Conservation (phyloP, 768 basidiomycete species). For the Leccinum longicurvipes region DNA sequence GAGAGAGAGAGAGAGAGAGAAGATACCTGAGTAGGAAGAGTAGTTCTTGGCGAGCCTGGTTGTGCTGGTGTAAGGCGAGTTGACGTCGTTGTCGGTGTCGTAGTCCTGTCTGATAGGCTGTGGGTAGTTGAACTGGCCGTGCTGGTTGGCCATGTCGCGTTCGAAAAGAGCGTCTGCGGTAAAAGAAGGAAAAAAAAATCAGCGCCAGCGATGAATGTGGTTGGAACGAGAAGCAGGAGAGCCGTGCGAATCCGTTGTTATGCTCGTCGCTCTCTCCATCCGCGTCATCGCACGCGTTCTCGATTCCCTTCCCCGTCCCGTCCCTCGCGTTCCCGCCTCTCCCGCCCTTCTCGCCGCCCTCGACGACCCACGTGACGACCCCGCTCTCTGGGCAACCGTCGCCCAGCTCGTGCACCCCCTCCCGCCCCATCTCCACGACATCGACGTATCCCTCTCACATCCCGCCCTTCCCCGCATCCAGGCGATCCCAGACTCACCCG, state of each 20-base stretch:
- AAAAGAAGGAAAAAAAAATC: constrained; percentile 13
- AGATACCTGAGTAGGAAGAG: constrained; percentile 20
- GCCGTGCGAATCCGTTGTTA: constrained; percentile 17
- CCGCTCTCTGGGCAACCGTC: constrained; percentile 60
- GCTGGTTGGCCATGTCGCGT: constrained; percentile 36
- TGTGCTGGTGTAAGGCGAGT: constrained; percentile 58
- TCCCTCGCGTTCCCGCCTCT: constrained; percentile 35
- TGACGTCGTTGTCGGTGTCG: constrained; percentile 47
- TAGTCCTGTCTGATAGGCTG: constrained; percentile 37
- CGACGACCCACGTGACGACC: constrained; percentile 44
- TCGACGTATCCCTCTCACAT: constrained; percentile 54
- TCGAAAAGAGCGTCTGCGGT: constrained; percentile 25
- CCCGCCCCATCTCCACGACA: constrained; percentile 34
- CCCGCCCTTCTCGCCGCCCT: constrained; percentile 43
- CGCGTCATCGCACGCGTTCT: constrained; percentile 40
- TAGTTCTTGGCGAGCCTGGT: constrained; percentile 48
- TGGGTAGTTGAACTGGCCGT: constrained; percentile 16
- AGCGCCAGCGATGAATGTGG: constrained; percentile 28
- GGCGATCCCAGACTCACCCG: constrained; percentile 45
- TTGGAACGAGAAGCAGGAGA: neutral
- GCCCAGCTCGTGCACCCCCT: constrained; percentile 57
- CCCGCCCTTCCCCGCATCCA: constrained; percentile 55
- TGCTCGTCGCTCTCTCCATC: constrained; percentile 51
- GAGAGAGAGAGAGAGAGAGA: neutral
- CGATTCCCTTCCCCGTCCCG: constrained; percentile 32